A percentile compares a stretch with the other conserved stretches of the same genome.
Conservation (phyloP, 2,329 filamentous ascomycete species). For the Penicillium sp. region DNA sequence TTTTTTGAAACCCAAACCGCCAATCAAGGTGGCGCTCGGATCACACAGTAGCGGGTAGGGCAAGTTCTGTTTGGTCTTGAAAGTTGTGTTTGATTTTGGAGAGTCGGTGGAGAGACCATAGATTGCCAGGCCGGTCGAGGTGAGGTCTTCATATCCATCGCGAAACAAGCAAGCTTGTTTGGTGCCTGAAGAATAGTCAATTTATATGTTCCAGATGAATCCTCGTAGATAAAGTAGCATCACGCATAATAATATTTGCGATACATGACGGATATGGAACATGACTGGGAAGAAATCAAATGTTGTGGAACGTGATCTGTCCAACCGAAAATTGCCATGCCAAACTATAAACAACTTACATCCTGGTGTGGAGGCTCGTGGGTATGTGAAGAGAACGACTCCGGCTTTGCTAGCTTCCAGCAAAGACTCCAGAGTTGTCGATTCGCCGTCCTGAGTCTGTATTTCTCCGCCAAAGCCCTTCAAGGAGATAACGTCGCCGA, state of each 20-base stretch:
- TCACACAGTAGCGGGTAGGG: constrained; percentile 89
- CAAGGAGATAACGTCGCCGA: constrained; percentile 52
- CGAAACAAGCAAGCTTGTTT: constrained; percentile 92
- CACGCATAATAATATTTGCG: neutral
- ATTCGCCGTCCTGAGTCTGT: constrained; percentile 77
- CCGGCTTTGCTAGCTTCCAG: constrained; percentile 79
- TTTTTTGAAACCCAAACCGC: constrained; percentile 87
- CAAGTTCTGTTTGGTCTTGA: constrained; percentile 86
- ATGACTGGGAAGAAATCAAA: neutral
- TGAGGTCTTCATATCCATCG: constrained; percentile 73
- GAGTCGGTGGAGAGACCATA: constrained; percentile 87
- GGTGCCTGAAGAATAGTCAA: constrained; percentile 60
- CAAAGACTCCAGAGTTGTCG: constrained; percentile 74
- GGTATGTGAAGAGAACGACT: constrained; percentile 92
- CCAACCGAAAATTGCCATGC: neutral
- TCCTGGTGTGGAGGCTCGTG: constrained; percentile 87
- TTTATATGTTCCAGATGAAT: neutral
- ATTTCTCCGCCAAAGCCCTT: constrained; percentile 63
- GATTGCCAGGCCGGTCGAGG: constrained; percentile 74
- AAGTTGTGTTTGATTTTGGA: constrained; percentile 86
- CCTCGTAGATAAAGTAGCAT: neutral
- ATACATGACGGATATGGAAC: neutral
- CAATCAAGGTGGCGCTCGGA: constrained; percentile 67
- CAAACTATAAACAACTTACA: constrained; percentile 59
- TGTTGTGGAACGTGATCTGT: too few relatives aligned